Base-by-base conservation (phyloP, 108 stramenopile genomes). In the Skeletonema grethae region DNA sequence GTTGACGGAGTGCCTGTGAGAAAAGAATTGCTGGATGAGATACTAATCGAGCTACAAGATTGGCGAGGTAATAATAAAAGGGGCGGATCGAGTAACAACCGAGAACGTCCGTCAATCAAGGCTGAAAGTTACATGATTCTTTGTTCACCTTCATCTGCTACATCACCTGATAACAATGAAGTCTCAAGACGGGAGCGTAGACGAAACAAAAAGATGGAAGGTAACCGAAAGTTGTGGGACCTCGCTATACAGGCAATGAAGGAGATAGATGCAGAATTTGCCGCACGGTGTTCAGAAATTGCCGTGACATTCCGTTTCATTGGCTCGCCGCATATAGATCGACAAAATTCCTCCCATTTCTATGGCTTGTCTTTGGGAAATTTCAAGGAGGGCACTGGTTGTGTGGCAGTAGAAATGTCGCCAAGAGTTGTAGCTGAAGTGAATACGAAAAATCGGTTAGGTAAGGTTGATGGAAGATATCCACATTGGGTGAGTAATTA, bases 271-370 rank as follows among this genome's bases (percentile, higher is more conserved):
- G 57, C 73, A 4, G 69, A 31, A 4, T 85, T 82, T 66, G 74
- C 83, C 28, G 20, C 10, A 29, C 61, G 60, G 22, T 82, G 72
- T 45, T 82, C 77, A 3, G 81, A 77, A 50, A 41, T 85, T 10
- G 84, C 84, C 5, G 82, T 85, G 2, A 85, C 84, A 7, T 75
- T 55, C 55, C 69, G 77, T 28, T 85, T 85, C 43, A 59, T 18
- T 10, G 84, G 84, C 4, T 59, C 55, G 12, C 81, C 84, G 6
- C 84, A 85, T 62, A 85, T 85, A 28, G 84, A 85, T 60, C 63
- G 31, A 39, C 81, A 85, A 63, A 85, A 85, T 22, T 38, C 63
- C 10, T 65, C 67, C 15, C 67, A 77, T 1, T 83, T 83, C 66
- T 82, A 80, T 67, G 82, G 74, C 9, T 22, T 74, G 41, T 46